Base-by-base conservation (phyloP, 768 basidiomycete genomes). In the Panellus pusillus region DNA sequence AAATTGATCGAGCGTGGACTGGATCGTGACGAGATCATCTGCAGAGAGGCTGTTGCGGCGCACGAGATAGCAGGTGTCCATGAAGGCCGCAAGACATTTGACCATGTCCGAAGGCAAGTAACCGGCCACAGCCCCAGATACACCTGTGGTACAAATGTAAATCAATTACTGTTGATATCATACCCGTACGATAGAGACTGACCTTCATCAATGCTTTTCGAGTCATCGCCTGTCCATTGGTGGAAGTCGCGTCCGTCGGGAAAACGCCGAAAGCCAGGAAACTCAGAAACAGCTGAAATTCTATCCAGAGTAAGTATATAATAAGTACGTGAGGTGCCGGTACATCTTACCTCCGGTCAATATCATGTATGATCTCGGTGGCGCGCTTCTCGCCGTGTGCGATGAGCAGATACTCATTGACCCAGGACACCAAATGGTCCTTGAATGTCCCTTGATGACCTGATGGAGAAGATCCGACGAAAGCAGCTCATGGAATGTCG, bases 161-260 rank as follows among this genome's bases (percentile, higher is more conserved):
- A n/a, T n/a, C n/a, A n/a, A n/a, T n/a, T n/a, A n/a, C n/a, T n/a
- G n/a, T n/a, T n/a, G n/a, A n/a, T n/a, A n/a, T n/a, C n/a, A n/a
- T n/a, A n/a, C n/a, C n/a, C n/a, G n/a, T n/a, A n/a, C n/a, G n/a
- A n/a, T n/a, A n/a, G n/a, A n/a, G n/a, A n/a, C 20, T 9, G 32
- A 67, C 66, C 64, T 70, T 70, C 66, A 70, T 70, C 1, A 71
- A 44, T 3, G 58, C 68, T n/a, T 47, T 71, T 71, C 4, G 65
- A 71, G 38, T 70, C 65, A 38, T 71, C 60, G 0, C 66, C 68
- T 6, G 64, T 71, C 69, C 69, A 70, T 40, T 70, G 66, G 20
- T 62, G 51, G 48, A 68, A 68, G 19, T 51, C 50, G 1, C 48
- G 58, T 1, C 68, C 67, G 39, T 66, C 41, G 12, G 64, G 61